A percentile compares a stretch with the other conserved stretches of the same genome.
These are phyloP conservation scores for Aphanomyces astaci DNA, from an alignment of 352 stramenopile species.

Conservation along the genomic window DNA sequence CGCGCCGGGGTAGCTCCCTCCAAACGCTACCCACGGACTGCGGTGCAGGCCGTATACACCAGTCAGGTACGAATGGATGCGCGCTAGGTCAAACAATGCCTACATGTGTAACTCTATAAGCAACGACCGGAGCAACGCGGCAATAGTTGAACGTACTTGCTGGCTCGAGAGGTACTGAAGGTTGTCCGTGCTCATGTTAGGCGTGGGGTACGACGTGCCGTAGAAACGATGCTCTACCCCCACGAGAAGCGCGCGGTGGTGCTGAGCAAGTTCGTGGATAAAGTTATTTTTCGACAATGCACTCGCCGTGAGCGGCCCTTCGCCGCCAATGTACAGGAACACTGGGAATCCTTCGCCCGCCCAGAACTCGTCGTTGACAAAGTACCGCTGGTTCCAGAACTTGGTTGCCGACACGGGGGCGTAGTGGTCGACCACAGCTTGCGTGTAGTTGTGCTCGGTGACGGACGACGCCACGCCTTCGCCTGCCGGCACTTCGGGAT, in stretches of 20 bases:
- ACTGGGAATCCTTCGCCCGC: constrained; percentile 63
- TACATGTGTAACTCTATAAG: constrained; percentile 29
- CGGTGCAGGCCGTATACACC: constrained; percentile 54
- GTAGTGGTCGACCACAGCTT: constrained; percentile 66
- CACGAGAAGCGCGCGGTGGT: constrained; percentile 70
- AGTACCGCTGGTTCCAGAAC: constrained; percentile 84
- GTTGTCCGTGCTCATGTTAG: constrained; percentile 69
- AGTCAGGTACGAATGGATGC: constrained; percentile 76
- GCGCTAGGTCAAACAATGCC: constrained; percentile 87
- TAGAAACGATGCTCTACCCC: constrained; percentile 95
- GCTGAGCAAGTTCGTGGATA: constrained; percentile 65
- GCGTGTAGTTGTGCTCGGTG: constrained; percentile 47
- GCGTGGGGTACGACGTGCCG: constrained; percentile 85
- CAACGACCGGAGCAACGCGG: background rate
- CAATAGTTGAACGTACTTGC: constrained; percentile 27
- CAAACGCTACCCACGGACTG: constrained; percentile 89
- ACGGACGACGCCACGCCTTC: constrained; percentile 30
- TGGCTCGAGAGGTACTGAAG: constrained; percentile 84
- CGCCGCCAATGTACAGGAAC: constrained; percentile 84
- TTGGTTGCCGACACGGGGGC: constrained; percentile 46
- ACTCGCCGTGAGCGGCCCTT: constrained; percentile 50
- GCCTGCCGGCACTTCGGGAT: constrained; percentile 27
- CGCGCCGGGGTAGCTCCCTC: constrained; percentile 93
- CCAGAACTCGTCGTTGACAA: constrained; percentile 86
- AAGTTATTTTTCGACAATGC: constrained; percentile 65